Base-by-base conservation (phyloP, 345 rosid species). In the Eucalyptus tenuipes region DNA sequence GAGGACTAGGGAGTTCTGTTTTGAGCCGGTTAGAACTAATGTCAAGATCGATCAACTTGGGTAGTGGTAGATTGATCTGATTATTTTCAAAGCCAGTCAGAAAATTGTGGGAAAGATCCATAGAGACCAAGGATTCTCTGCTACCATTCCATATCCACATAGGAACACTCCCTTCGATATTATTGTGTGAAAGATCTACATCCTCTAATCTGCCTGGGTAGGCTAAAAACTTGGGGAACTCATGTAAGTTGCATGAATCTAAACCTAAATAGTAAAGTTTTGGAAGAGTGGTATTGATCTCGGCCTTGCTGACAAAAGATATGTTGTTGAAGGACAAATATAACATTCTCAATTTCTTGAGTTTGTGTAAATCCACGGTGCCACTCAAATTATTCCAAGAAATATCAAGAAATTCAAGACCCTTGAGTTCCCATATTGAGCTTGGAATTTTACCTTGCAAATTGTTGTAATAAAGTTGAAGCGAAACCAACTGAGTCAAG, bases 191-290 rank as follows among this genome's bases (percentile, higher is more conserved):
- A 53, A 53, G 59, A 8, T 3, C 0, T 20, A 53, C 20, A 0
- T 0, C 0, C 2, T 1, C 5, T 53, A 53, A 53, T 53, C 0
- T n/a, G 2, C 2, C 5, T 20, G 0, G 25, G 59, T 53, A 8
- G 59, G 2, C 25, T 20, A 53, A 53, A n/a, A 53, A 20, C 25
- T 53, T 53, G 59, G 59, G 59, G 25, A 53, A 53, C 25, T 53
- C 59, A 53, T 53, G 25, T 8, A 53, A 53, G 59, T 53, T 53
- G 5, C 59, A 53, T 53, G 59, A 53, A 1, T 1, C 2, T 20
- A 53, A 53, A 53, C 0, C 0, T 53, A 53, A 53, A 2, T 0
- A 0, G 25, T 11, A 53, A 20, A 53, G 59, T 7, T 57, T 25
- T 57, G 79, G 79, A 31, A 66, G 79, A 7, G 79, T 16, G 6